Evolutionary conservation across 768 basidiomycete genomes (phyloP), one percentile per base, ranked within the genome.

Genomic region (Leucocoprinus leucothites): DNA sequence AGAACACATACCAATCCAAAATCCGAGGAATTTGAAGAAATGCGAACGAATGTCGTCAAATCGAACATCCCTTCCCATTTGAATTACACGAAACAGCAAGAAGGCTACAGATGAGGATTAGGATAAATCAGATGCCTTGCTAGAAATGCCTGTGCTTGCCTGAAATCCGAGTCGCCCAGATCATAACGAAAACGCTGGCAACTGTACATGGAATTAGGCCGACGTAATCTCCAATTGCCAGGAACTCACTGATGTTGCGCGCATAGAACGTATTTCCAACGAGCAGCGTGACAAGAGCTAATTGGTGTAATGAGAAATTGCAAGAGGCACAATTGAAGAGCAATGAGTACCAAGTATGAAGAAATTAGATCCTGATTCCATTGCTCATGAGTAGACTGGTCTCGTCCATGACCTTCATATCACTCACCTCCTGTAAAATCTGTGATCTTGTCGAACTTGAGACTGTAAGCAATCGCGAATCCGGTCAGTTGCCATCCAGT

Each of bases 371-470:
- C 85, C 86, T 42, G 3, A 14, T 18, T 25, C 9, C 45, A 18
- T 2, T 19, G 40, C 34, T 26, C 31, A 24, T 18, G 18, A 48
- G 16, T n/a, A 3, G 9, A 21, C 9, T 16, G 7, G 9, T 48
- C 26, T 28, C 16, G 46, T 35, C 9, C 22, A 44, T 26, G 18
- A 9, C 21, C 22, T 21, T 51, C n/a, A 31, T 26, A 60, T 22
- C 53, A 59, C 70, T 19, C 34, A 77, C 79, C 78, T 59, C 82
- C 82, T 2, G 82, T 85, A 55, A 86, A 82, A 67, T 87, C 86
- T 11, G 86, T 87, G 43, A 87, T 82, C 65, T 89, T 87, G 68
- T 89, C 86, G 61, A 87, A 85, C 71, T 86, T 79, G 36, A 85
- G 71, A 0, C 81, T 81, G 81, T 83, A 87, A 6, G 86, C 85